phyloP scores from a whole-genome alignment of 768 basidiomycete genomes.

The Cantharellus cinnabarinus region DNA sequence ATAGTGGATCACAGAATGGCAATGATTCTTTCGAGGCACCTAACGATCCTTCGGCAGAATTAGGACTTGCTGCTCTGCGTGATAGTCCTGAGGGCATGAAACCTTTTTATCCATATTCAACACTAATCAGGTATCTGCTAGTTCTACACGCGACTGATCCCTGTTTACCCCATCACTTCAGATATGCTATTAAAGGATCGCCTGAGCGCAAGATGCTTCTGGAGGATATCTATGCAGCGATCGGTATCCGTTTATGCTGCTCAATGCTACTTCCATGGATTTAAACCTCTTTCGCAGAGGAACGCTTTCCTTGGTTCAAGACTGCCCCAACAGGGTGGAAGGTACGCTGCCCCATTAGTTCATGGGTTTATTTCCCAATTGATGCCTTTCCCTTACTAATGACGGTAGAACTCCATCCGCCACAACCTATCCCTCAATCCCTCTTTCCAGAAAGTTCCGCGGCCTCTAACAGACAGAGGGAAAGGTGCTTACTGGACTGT shows the following conservation, averaged over 20 bases:
- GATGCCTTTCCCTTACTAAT: constrained; percentile 1
- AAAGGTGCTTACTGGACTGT: constrained; percentile 89
- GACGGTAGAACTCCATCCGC: constrained; percentile 65
- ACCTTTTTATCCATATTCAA: constrained; percentile 81
- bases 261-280: not conserved
- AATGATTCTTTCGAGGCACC: not conserved
- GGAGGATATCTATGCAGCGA: constrained; percentile 84
- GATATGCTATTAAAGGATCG: constrained; percentile 81
- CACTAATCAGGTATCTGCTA: constrained; percentile 49
- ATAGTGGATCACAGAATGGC: not conserved
- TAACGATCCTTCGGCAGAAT: not conserved
- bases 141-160: constrained; percentile 15
- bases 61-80: constrained; percentile 26
- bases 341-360: constrained; percentile 25
- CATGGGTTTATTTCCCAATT: not conserved
- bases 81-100: constrained; percentile 80
- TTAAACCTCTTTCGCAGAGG: not conserved
- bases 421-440: constrained; percentile 82
- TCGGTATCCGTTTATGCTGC: constrained; percentile 23
- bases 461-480: constrained; percentile 77
- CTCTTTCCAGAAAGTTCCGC: constrained; percentile 78
- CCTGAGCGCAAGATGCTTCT: constrained; percentile 69
- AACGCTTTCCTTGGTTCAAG: constrained; percentile 74
- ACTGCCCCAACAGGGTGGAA: constrained; percentile 83
- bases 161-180: constrained; percentile 15